Evolutionary conservation across 169 alveolate genomes (phyloP), one percentile per base, ranked within the genome.

Genomic region (Babesia ovata): DNA sequence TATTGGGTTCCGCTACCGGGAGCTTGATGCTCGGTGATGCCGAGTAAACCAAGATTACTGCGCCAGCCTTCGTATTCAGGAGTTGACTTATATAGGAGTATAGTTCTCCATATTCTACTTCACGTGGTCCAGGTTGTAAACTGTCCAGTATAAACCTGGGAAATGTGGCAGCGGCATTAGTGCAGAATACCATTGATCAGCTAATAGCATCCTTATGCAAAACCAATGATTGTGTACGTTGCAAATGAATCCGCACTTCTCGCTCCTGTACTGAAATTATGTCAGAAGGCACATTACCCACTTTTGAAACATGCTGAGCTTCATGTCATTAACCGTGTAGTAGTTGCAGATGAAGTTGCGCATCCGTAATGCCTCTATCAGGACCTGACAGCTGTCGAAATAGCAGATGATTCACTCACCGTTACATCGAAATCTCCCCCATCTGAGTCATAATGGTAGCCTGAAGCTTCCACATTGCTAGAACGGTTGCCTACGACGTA

Each of bases 61-160:
- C 63, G 22, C 85, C 89, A 33, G 17, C 17, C 16, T 61, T 44
- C 11, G 16, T 71, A 29, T 82, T 75, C 49, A 82, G 29, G 0
- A 71, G 52, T 24, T 53, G n/a, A 54, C 50, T 66, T 9, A 82
- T 21, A 61, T 63, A 74, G 26, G 66, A 57, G 48, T 82, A 56
- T 4, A 75, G 72, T 13, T 33, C 16, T 10, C 85, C 84, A 21
- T 49, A 60, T 33, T 82, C 85, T 1, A 73, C 29, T 24, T 49
- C 59, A n/a, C 50, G 59, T 13, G 89, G 89, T 9, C 86, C 89
- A 9, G 74, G 74, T 28, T 69, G 17, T 29, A 82, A 46, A 33
- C 89, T 82, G 67, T 82, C 89, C 73, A 82, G 52, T 19, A 82
- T 82, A 33, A 39, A 82, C 89, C 89, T 82, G 57, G 48, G 24